Percentiles rank a stretch among this genome's conserved stretches.
Evolutionary conservation across 306 rosid species (phyloP).

Genomic region (Lathyrus aphaca): DNA sequence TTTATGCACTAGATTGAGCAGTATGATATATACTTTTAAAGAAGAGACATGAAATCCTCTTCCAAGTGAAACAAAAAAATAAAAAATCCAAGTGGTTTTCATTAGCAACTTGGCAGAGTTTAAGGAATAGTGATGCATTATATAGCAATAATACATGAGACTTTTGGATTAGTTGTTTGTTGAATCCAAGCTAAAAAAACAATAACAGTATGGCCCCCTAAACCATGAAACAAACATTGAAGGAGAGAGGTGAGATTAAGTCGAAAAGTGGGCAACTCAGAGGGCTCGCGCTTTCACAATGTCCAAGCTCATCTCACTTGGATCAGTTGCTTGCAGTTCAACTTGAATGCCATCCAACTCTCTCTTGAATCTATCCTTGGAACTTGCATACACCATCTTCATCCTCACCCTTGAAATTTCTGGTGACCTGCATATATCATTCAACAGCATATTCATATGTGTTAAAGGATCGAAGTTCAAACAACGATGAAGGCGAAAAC

Average conservation of each 20-base stretch:
- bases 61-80: constrained; percentile 26
- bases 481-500: neutral
- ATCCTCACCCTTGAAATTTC: constrained; percentile 80
- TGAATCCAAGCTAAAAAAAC: constrained; percentile 41
- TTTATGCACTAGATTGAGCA: constrained; percentile 30
- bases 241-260: constrained; percentile 35
- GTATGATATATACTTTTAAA: neutral
- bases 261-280: constrained; percentile 32
- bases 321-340: constrained; percentile 94
- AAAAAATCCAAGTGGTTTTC: constrained; percentile 25
- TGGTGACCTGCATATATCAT: constrained; percentile 62
- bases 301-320: constrained; percentile 94
- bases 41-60: constrained; percentile 34
- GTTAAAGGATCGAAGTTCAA: neutral
- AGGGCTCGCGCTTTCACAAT: constrained; percentile 67
- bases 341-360: constrained; percentile 84
- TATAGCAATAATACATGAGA: constrained; percentile 40
- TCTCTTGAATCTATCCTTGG: constrained; percentile 91
- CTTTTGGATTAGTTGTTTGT: constrained; percentile 36
- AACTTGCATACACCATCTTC: constrained; percentile 97
- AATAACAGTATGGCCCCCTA: constrained; percentile 41
- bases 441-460: neutral
- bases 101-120: constrained; percentile 36
- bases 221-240: constrained; percentile 35
- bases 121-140: constrained; percentile 33